Conservation (phyloP, 2,329 filamentous ascomycete genomes). For the Stachybotrys elegans region DNA sequence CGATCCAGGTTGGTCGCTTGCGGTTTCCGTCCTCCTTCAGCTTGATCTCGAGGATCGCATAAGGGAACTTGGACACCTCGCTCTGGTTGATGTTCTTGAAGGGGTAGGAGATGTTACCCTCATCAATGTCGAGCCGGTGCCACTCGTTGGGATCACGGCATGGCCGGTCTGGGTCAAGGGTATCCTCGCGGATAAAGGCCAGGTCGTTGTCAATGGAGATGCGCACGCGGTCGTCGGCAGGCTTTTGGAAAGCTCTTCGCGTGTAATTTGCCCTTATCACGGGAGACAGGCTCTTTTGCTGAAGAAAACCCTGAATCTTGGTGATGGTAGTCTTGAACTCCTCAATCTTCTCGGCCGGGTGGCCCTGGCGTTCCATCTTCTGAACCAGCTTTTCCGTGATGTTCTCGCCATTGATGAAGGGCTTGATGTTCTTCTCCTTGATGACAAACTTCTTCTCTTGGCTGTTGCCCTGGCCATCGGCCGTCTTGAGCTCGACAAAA, state of each 20-base stretch:
- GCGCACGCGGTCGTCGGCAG: slow-evolving; percentile 81
- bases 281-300: slow-evolving; percentile 72
- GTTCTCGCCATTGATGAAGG: slow-evolving; percentile 82
- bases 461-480: slow-evolving; percentile 70
- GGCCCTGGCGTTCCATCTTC: slow-evolving; percentile 77
- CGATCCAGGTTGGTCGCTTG: slow-evolving; percentile 78
- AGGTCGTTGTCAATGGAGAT: slow-evolving; percentile 92
- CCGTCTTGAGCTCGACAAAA: slow-evolving; percentile 82
- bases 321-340: slow-evolving; percentile 67
- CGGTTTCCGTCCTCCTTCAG: slow-evolving; percentile 60
- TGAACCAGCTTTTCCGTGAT: slow-evolving; percentile 85
- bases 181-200: slow-evolving; percentile 75
- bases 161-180: slow-evolving; percentile 75
- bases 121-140: slow-evolving; percentile 89
- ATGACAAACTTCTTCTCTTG: slow-evolving; percentile 76
- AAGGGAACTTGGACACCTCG: slow-evolving; percentile 87
- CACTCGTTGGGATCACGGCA: slow-evolving; percentile 84
- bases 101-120: slow-evolving; percentile 74
- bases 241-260: slow-evolving; percentile 94
- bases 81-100: slow-evolving; percentile 85
- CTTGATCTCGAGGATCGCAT: slow-evolving; percentile 89
- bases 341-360: slow-evolving; percentile 60
- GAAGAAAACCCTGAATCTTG: slow-evolving; percentile 76
- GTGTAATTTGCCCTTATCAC: slow-evolving; percentile 89
- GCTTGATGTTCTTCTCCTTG: slow-evolving; percentile 90